These are phyloP conservation scores for Coniochaeta hoffmannii DNA, from an alignment of 2,329 filamentous ascomycete species.

Conservation along the genomic window DNA sequence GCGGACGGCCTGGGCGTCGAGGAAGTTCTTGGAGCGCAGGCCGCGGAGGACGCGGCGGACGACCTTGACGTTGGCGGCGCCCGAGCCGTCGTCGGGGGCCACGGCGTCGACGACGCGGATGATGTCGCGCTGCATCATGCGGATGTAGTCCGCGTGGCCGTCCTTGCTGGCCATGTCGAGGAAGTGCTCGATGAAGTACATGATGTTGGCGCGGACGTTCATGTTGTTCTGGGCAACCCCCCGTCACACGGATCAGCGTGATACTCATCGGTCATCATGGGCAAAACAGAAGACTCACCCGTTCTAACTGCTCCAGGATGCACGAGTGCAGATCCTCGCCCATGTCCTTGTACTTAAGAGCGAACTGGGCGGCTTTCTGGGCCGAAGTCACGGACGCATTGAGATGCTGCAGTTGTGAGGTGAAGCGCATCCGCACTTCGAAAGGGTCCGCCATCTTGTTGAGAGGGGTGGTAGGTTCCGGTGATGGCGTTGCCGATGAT, in stretches of 20 bases:
- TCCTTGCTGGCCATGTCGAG: slow-evolving; percentile 78
- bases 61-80: slow-evolving; percentile 90
- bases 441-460: slow-evolving; percentile 70
- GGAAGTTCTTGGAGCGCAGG: slow-evolving; percentile 62
- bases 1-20: slow-evolving; percentile 64
- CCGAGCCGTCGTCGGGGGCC: slow-evolving; percentile 76
- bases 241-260: no score
- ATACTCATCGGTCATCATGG: no score
- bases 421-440: slow-evolving; percentile 97
- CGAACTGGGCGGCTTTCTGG: slow-evolving; percentile 91
- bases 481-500: not conserved
- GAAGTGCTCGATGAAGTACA: slow-evolving; percentile 97
- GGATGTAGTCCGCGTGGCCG: slow-evolving; percentile 71
- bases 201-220: slow-evolving; percentile 96
- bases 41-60: slow-evolving; percentile 67
- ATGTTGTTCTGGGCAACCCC: slow-evolving; percentile 77
- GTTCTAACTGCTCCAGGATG: slow-evolving; percentile 90
- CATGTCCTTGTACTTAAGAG: slow-evolving; percentile 87
- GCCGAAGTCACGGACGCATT: slow-evolving; percentile 85
- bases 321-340: slow-evolving; percentile 96
- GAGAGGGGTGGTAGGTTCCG: not conserved
- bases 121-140: slow-evolving; percentile 94
- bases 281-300: slow-evolving; percentile 39
- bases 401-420: slow-evolving; percentile 77
- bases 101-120: slow-evolving; percentile 87